Evolutionary conservation across 805 yeast genomes (phyloP).

Genomic region (Kodamaea jinghongensis): DNA sequence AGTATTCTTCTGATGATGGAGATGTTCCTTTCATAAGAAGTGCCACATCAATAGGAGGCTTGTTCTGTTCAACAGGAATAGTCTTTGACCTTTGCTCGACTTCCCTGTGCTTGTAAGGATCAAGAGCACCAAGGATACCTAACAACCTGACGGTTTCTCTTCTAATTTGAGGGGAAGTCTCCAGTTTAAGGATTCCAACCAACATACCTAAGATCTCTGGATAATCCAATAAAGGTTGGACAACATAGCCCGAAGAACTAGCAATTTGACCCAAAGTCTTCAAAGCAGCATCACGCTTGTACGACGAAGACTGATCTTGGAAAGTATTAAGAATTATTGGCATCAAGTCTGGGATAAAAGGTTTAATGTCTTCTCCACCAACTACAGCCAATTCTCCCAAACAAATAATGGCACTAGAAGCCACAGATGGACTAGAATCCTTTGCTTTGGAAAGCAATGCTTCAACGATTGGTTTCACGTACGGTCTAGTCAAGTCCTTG

Average conservation of each 20-base stretch:
- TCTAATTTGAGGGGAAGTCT: constrained; percentile 67
- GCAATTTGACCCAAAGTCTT: constrained; percentile 86
- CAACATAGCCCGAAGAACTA: constrained; percentile 90
- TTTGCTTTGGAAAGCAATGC: constrained; percentile 74
- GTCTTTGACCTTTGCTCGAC: constrained; percentile 69
- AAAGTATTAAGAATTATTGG: constrained; percentile 83
- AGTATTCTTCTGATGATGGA: constrained; percentile 89
- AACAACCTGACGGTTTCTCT: constrained; percentile 85
- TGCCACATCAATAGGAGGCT: constrained; percentile 88
- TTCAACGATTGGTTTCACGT: constrained; percentile 86
- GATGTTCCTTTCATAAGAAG: constrained; percentile 90
- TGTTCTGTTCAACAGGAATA: constrained; percentile 67
- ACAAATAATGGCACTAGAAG: constrained; percentile 80
- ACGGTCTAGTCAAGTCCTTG: constrained; percentile 81
- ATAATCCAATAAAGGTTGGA: constrained; percentile 86
- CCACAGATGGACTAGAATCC: constrained; percentile 74
- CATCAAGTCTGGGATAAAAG: constrained; percentile 74
- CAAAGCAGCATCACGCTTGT: constrained; percentile 86
- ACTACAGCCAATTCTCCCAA: constrained; percentile 87
- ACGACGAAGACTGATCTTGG: constrained; percentile 87
- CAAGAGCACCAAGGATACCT: constrained; percentile 94
- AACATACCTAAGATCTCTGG: constrained; percentile 84
- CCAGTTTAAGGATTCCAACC: constrained; percentile 78
- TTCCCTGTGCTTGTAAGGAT: constrained; percentile 93
- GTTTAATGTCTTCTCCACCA: constrained; percentile 80